Evolutionary conservation across 148 eudicot species (phyloP).

Genomic region (Vaccinium darrowii): DNA sequence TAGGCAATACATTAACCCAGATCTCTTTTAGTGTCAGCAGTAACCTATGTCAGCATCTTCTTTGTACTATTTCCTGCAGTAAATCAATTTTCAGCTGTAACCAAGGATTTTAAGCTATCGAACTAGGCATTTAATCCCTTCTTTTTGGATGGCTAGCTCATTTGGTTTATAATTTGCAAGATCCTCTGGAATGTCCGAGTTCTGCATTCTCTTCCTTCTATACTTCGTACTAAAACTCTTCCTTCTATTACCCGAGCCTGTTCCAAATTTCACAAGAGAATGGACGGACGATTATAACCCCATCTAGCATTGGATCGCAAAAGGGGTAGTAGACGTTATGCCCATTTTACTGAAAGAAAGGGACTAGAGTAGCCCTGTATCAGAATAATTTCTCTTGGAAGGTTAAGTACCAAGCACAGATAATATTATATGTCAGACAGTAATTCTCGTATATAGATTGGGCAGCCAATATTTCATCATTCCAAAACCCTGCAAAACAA

Average conservation of each 20-base stretch:
- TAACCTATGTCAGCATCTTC: no score
- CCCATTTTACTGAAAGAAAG: not conserved
- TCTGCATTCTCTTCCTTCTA: not conserved
- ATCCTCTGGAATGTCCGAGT: not conserved
- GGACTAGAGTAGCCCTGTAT: not conserved
- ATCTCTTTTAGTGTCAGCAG: no score
- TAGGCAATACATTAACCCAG: no score
- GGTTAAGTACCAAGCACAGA: not conserved
- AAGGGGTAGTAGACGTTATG: not conserved
- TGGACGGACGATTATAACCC: not conserved
- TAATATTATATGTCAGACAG: not conserved
- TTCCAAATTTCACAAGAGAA: not conserved
- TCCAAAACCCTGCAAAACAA: not conserved
- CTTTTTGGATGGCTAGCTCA: not conserved
- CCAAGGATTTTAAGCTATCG: no score
- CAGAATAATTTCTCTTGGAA: not conserved
- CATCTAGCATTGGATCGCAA: not conserved
- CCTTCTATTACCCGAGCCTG: not conserved
- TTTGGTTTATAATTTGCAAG: not conserved
- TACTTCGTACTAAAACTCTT: not conserved
- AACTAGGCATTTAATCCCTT: not conserved
- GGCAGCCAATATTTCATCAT: not conserved
- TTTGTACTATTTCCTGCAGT: no score
- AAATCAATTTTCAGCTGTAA: no score
- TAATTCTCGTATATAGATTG: slow-evolving; percentile 1